Percentiles rank a stretch among this genome's conserved stretches.
phyloP scores from a whole-genome alignment of 1,284 basidiomycete genomes.

The Cutaneotrichosporon dermatis region DNA sequence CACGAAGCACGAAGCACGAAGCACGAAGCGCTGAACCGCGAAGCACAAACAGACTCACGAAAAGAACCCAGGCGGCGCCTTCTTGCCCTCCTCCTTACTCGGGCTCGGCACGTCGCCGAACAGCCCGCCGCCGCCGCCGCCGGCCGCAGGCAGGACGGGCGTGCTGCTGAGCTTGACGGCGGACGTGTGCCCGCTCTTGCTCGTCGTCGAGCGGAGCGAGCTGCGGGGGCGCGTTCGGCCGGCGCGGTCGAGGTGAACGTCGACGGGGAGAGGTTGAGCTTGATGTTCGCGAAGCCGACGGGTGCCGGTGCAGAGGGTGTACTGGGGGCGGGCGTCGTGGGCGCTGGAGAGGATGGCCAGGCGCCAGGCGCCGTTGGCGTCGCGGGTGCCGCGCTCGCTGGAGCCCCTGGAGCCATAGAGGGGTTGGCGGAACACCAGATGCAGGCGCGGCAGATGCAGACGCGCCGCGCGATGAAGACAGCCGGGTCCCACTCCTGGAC shows the following conservation, averaged over 20 bases:
- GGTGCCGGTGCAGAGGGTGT: no score
- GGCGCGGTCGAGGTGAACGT: background rate
- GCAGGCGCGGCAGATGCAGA: no score
- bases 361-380: no score
- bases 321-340: no score
- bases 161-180: constrained; percentile 15
- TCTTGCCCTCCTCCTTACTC: constrained; percentile 2
- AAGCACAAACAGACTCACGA: constrained; percentile 21
- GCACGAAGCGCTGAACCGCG: no score
- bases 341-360: no score
- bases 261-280: background rate
- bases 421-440: no score
- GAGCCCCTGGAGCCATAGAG: no score
- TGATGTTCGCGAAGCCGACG: no score
- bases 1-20: no score
- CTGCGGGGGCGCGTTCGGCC: background rate
- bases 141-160: background rate
- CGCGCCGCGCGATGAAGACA: background rate
- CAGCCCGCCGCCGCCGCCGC: background rate
- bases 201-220: background rate
- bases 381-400: no score
- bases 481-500: background rate
- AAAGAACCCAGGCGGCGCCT: constrained; percentile 25
- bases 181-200: constrained; percentile 13
- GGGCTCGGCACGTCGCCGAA: constrained; percentile 15